phyloP scores from a whole-genome alignment of 176 grass and related monocot genomes.

The Triticum turgidum region DNA sequence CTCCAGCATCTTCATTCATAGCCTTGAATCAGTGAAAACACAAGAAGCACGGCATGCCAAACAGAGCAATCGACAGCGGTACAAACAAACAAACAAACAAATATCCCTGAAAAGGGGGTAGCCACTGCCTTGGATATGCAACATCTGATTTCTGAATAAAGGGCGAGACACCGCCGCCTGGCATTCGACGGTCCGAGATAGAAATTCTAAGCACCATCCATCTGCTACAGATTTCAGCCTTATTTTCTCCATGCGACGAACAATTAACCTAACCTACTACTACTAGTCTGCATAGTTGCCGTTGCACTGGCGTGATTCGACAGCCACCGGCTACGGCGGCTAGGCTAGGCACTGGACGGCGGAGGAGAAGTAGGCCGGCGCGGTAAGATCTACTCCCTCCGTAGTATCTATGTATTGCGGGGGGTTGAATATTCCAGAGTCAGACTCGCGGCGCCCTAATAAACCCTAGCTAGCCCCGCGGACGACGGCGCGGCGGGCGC shows the following conservation, averaged over 20 bases:
- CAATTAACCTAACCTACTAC: not conserved
- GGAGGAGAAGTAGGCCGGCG: not conserved
- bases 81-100: no score
- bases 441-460: not conserved
- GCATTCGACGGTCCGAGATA: no score
- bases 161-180: no score
- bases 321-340: not conserved
- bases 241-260: not conserved
- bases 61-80: not conserved
- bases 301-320: not conserved
- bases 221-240: no score
- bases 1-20: no score
- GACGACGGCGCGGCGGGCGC: not conserved
- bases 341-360: no score
- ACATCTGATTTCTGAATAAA: no score
- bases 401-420: no score
- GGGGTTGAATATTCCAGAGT: not conserved
- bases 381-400: not conserved
- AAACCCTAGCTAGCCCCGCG: not conserved
- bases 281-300: no score
- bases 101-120: no score
- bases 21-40: no score
- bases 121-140: not conserved
- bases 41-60: not conserved
- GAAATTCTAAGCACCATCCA: no score